A percentile compares a stretch with the other conserved stretches of the same genome.
phyloP scores from a whole-genome alignment of 2,329 filamentous ascomycete species.

The Parasarocladium wereldwijsianum region DNA sequence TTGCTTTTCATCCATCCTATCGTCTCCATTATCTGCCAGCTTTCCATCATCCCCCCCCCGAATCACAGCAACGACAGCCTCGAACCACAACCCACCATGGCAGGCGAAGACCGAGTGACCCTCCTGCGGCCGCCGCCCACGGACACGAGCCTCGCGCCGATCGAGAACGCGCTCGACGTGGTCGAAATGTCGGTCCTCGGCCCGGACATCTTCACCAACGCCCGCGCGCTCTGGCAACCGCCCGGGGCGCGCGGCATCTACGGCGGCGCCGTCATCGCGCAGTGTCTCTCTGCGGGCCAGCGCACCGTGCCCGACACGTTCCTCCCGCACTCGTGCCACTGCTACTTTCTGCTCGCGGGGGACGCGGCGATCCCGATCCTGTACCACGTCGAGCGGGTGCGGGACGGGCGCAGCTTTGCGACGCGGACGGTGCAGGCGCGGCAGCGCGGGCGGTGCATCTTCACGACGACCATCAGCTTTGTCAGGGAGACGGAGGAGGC shows the following conservation, averaged over 20 bases:
- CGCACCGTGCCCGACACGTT: conserved; percentile 71
- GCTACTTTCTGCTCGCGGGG: conserved; percentile 93
- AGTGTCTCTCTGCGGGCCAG: conserved; percentile 78
- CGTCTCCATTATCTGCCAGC: no score
- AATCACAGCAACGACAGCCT: background rate
- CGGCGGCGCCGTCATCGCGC: conserved; percentile 84
- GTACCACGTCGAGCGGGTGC: conserved; percentile 88
- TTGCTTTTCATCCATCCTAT: no score
- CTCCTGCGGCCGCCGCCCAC: conserved; percentile 55
- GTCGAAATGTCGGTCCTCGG: conserved; percentile 65
- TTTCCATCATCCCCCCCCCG: no score
- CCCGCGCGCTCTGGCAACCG: conserved; percentile 81
- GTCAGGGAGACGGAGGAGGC: conserved; percentile 45
- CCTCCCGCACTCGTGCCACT: conserved; percentile 90
- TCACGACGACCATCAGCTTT: conserved; percentile 90
- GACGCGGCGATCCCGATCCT: conserved; percentile 73
- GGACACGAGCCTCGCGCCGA: conserved; percentile 58
- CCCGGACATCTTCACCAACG: conserved; percentile 89
- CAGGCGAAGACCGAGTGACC: conserved; percentile 18
- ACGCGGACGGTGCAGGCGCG: conserved; percentile 93
- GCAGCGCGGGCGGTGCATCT: conserved; percentile 78
- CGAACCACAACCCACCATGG: conserved; percentile 1
- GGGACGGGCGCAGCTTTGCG: conserved; percentile 77
- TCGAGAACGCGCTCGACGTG: conserved; percentile 82
- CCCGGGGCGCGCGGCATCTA: conserved; percentile 86